Percentiles rank a stretch among this genome's conserved stretches.
Conservation (phyloP, 1,284 basidiomycete genomes). For the Tilletia setariae region DNA sequence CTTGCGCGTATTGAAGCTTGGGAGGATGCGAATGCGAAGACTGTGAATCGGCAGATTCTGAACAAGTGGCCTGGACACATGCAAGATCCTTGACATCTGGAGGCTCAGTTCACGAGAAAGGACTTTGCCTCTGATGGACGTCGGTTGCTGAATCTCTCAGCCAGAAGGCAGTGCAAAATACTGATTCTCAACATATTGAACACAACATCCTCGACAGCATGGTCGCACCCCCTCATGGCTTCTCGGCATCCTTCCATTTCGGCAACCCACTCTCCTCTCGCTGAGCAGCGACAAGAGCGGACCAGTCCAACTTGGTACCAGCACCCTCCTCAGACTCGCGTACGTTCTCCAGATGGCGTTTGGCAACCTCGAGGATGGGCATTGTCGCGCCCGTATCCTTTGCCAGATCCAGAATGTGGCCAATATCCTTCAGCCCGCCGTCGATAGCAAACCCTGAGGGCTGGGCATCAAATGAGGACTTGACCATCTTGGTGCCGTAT, state of each 20-base stretch:
- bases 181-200: too few relatives aligned
- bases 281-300: conserved; percentile 2
- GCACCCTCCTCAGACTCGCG: not conserved
- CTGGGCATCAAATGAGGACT: conserved; percentile 9
- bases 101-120: too few relatives aligned
- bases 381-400: not conserved
- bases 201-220: too few relatives aligned
- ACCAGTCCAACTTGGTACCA: conserved; percentile 3
- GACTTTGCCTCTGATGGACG: too few relatives aligned
- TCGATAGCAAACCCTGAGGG: conserved; percentile 4
- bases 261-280: conserved; percentile 1
- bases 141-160: too few relatives aligned
- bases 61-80: too few relatives aligned
- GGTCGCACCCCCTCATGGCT: not conserved
- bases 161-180: too few relatives aligned
- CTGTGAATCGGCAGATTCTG: too few relatives aligned
- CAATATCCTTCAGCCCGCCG: conserved; percentile 6
- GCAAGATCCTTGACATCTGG: too few relatives aligned
- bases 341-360: not conserved
- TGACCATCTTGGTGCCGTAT: conserved; percentile 15
- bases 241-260: not conserved
- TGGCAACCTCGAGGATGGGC: not conserved
- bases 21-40: too few relatives aligned
- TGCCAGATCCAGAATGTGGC: not conserved
- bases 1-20: too few relatives aligned